Base-by-base conservation (phyloP, 169 alveolate genomes). In the Plasmodium chabaudi region DNA sequence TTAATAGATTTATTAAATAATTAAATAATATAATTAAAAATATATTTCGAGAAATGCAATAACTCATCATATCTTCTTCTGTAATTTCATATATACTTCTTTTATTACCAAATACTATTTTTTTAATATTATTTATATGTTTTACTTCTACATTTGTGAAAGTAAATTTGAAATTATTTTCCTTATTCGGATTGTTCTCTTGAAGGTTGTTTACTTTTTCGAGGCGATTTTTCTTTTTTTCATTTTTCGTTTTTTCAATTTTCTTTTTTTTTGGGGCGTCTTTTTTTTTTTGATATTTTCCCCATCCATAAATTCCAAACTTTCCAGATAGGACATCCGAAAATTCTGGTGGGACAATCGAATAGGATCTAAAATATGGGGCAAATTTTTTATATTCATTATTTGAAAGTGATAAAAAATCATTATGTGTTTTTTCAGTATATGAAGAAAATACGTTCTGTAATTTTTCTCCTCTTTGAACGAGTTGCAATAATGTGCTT, bases 401-500 rank as follows among this genome's bases (percentile, higher is more conserved):
- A 21, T 17, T n/a, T 13, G 17, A 15, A 13, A 34, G 4, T 2
- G 42, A 15, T 56, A 34, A 13, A n/a, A 57, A 46, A 9, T 12
- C 10, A 10, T 39, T 53, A 6, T n/a, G 23, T 55, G 9, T 13
- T 25, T 42, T 77, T 13, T 39, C 51, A 23, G 60, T 42, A 44
- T 63, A 69, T 19, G 17, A 87, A 72, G 27, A 53, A 57, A 72
- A 72, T 17, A 75, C 86, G 39, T 71, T 87, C 60, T 87, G 92
- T 21, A 87, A 51, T 46, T 75, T 74, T 21, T 73, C 88, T 13
- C 88, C 92, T 67, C 92, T 70, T 73, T 87, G 92, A 13, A 72
- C 87, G 5, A 87, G 56, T 60, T 87, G 92, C 57, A 87, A 21
- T 72, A 87, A 47, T 9, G 88, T 44, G 34, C 87, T 67, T 17